Evolutionary conservation across 257 asterid species (phyloP).

Genomic region (Scutellaria galericulata): DNA sequence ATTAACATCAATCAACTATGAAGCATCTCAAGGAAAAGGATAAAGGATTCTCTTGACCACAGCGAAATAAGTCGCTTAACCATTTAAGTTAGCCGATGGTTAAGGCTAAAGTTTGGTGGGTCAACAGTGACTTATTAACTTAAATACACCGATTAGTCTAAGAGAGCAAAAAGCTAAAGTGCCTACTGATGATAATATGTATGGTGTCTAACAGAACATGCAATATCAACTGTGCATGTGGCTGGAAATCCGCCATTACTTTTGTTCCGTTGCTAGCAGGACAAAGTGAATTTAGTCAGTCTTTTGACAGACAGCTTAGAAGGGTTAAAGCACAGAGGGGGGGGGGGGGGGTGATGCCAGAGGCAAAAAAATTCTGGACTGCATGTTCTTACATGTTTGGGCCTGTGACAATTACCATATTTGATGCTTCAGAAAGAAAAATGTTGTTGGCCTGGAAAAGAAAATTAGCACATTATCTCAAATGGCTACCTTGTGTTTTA

Average conservation of each 20-base stretch:
- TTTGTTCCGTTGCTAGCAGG: slow-evolving; percentile 25
- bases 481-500: slow-evolving; percentile 23
- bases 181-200: neutral
- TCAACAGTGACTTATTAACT: slow-evolving; percentile 10
- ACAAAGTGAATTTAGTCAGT: slow-evolving; percentile 20
- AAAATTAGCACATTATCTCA: slow-evolving; percentile 33
- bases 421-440: slow-evolving; percentile 96
- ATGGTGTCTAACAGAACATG: neutral
- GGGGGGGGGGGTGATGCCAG: neutral
- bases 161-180: neutral
- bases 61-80: neutral
- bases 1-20: slow-evolving; percentile 22
- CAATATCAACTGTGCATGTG: slow-evolving; percentile 6
- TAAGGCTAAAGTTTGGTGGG: slow-evolving; percentile 13
- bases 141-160: slow-evolving; percentile 5
- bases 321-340: slow-evolving; percentile 15
- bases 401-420: slow-evolving; percentile 87
- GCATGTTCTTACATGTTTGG: slow-evolving; percentile 89
- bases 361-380: slow-evolving; percentile 13
- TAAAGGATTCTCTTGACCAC: too few relatives aligned
- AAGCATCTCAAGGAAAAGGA: slow-evolving; percentile 13
- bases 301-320: neutral
- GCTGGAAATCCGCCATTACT: slow-evolving; percentile 21
- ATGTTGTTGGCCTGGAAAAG: slow-evolving; percentile 89
- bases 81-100: slow-evolving; percentile 2